Conservation (phyloP, 2,329 filamentous ascomycete species). For the Exophiala mesophila region DNA sequence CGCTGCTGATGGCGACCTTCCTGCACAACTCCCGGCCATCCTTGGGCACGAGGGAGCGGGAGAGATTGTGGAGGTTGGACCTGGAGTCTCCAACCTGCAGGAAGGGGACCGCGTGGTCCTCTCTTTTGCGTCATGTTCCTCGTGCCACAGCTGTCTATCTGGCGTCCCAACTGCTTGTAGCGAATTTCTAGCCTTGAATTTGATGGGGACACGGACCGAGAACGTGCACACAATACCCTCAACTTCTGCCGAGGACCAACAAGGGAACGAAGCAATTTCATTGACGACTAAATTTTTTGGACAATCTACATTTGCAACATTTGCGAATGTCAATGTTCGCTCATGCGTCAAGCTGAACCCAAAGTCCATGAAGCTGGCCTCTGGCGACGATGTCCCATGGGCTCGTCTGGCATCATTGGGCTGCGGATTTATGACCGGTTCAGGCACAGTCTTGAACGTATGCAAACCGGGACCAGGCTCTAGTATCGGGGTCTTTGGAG, state of each 20-base stretch:
- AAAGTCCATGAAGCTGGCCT: conserved; percentile 13
- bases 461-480: conserved; percentile 6
- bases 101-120: conserved; percentile 80
- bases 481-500: conserved; percentile 29
- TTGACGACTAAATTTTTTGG: conserved; percentile 22
- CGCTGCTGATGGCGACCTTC: conserved; percentile 18
- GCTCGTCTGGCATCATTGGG: conserved; percentile 28
- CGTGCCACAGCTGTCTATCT: conserved; percentile 6
- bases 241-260: too few relatives aligned
- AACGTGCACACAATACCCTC: too few relatives aligned
- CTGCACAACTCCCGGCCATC: conserved; percentile 59
- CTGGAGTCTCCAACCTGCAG: conserved; percentile 61
- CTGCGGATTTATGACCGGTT: conserved; percentile 30
- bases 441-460: conserved; percentile 24
- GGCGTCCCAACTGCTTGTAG: conserved; percentile 4
- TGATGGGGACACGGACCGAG: conserved; percentile 1
- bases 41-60: conserved; percentile 52
- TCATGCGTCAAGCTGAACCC: conserved; percentile 14
- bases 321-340: conserved; percentile 21
- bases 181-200: conserved; percentile 7
- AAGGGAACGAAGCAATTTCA: too few relatives aligned
- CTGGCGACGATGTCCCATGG: conserved; percentile 14
- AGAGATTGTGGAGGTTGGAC: conserved; percentile 48
- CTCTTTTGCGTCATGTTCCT: conserved; percentile 10
- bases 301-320: conserved; percentile 25